Evolutionary conservation across 2,329 filamentous ascomycete species (phyloP).

Genomic region (Thelonectria olida): DNA sequence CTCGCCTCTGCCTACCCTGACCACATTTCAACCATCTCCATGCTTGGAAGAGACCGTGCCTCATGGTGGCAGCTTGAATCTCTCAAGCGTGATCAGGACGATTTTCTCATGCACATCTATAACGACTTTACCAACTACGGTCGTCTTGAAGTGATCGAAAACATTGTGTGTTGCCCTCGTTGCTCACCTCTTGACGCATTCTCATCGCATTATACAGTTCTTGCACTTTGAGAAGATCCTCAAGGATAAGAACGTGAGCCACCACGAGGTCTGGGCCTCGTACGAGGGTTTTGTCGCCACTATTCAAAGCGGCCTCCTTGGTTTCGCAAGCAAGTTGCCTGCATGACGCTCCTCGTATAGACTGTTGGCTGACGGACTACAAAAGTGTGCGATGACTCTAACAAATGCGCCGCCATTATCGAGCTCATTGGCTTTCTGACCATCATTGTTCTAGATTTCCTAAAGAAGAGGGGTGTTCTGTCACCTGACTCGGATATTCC

Average conservation of each 20-base stretch:
- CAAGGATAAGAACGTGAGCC: conserved; percentile 15
- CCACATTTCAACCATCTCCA: no score
- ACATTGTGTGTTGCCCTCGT: conserved; percentile 35
- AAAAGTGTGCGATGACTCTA: conserved; percentile 20
- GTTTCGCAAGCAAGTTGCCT: conserved; percentile 17
- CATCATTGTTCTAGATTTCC: conserved; percentile 19
- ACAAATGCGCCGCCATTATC: background rate
- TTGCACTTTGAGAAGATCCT: conserved; percentile 45
- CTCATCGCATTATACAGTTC: no score
- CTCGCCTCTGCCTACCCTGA: no score
- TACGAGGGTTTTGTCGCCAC: conserved; percentile 31
- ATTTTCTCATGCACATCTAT: conserved; percentile 53
- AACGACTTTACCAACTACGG: conserved; percentile 54
- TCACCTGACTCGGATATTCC: conserved; percentile 24
- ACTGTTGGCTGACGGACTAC: background rate
- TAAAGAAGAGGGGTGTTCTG: conserved; percentile 24
- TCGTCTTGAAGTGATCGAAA: conserved; percentile 53
- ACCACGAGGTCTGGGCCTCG: conserved; percentile 34
- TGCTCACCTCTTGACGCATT: rapidly evolving
- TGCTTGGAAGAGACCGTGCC: no score
- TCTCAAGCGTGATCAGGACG: conserved; percentile 44
- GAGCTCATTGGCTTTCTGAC: conserved; percentile 29
- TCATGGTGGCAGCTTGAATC: conserved; percentile 33
- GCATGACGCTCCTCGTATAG: no score
- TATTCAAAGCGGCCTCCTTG: conserved; percentile 8